phyloP scores from a whole-genome alignment of 495 filamentous ascomycete genomes.

The Hypoxylon perforatum region DNA sequence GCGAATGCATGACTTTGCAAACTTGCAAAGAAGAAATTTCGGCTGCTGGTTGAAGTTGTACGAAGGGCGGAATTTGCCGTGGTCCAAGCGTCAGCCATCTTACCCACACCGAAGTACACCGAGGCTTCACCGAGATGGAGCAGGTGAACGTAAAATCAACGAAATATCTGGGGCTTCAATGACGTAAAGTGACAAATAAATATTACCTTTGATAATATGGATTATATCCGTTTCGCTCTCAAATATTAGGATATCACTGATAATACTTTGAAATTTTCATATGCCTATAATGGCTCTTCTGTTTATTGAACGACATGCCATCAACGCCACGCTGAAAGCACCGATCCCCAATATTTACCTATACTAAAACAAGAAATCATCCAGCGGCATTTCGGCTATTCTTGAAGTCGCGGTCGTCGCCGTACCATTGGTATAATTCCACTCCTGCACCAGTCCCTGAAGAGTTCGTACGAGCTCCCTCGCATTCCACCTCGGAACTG shows the following conservation, averaged over 20 bases:
- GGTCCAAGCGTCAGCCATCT: slow-evolving; percentile 32
- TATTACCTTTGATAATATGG: no score
- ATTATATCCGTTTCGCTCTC: no score
- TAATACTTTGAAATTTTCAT: background rate
- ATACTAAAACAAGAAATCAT: slow-evolving; percentile 39
- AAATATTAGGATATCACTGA: background rate
- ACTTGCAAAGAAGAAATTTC: slow-evolving; percentile 21
- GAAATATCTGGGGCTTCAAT: background rate
- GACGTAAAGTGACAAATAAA: background rate
- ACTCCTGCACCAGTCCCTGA: slow-evolving; percentile 32
- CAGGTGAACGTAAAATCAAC: background rate
- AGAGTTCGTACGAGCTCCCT: slow-evolving; percentile 37
- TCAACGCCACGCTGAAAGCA: slow-evolving; percentile 34
- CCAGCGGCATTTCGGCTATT: slow-evolving; percentile 15
- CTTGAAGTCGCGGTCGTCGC: slow-evolving; percentile 15
- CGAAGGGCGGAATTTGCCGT: slow-evolving; percentile 21
- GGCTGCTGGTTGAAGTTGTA: slow-evolving; percentile 9
- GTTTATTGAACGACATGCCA: background rate
- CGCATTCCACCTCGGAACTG: slow-evolving; percentile 35
- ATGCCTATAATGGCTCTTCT: background rate
- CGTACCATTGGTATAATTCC: slow-evolving; percentile 44
- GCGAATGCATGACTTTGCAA: slow-evolving; percentile 43
- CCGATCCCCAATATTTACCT: background rate
- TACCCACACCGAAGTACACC: slow-evolving; percentile 7
- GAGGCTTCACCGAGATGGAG: slow-evolving; percentile 6